These are phyloP conservation scores for Gamsiella multidivaricata DNA, from an alignment of 192 early-diverging fungal species.

Conservation along the genomic window DNA sequence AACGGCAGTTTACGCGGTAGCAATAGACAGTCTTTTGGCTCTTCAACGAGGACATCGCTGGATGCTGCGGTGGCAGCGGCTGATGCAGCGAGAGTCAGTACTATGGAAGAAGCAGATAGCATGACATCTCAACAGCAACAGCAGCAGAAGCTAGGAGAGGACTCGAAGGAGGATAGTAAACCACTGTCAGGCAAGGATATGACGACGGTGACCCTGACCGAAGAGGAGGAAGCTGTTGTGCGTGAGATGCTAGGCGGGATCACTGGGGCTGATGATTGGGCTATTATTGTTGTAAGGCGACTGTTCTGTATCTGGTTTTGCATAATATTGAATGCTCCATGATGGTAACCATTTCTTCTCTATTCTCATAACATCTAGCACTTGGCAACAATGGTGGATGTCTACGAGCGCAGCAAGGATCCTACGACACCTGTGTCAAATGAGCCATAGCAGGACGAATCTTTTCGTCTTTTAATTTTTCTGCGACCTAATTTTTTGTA, in stretches of 20 bases:
- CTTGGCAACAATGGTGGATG: constrained; percentile 45
- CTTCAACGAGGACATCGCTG: constrained; percentile 16
- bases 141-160: background rate
- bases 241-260: constrained; percentile 44
- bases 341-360: background rate
- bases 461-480: too few species aligned
- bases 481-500: too few species aligned
- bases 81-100: too few species aligned
- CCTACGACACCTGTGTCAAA: background rate
- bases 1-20: background rate
- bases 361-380: constrained; percentile 12
- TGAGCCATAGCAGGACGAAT: constrained; percentile 10
- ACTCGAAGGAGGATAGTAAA: background rate
- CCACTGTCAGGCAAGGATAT: background rate
- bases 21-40: background rate
- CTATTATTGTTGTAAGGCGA: constrained; percentile 41
- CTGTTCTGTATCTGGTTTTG: background rate
- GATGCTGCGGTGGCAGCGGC: background rate
- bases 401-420: constrained; percentile 39
- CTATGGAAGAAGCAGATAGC: background rate
- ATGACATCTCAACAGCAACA: background rate
- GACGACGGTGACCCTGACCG: constrained; percentile 26
- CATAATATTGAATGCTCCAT: background rate
- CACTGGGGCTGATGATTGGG: constrained; percentile 37
- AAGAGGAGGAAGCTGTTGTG: constrained; percentile 37